Evolutionary conservation across 805 yeast species (phyloP).

Genomic region (Saturnispora silvae): DNA sequence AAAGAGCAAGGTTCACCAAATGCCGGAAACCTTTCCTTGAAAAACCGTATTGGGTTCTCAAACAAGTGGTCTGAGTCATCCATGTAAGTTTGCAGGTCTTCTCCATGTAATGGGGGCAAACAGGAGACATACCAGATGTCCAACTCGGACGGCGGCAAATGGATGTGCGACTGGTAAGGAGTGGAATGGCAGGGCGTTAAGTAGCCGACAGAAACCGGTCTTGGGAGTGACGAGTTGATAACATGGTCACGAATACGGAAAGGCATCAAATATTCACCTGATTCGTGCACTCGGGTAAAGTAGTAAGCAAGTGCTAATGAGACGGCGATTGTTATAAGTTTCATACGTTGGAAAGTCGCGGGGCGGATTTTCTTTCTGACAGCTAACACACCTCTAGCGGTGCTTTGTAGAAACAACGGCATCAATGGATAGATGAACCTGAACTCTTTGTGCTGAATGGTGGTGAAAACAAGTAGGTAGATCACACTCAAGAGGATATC

Average conservation of each 20-base stretch:
- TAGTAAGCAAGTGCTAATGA: conserved; percentile 15
- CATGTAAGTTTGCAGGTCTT: conserved; percentile 36
- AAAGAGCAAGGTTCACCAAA: not conserved
- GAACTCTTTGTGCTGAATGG: conserved; percentile 78
- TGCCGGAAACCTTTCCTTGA: conserved; percentile 42
- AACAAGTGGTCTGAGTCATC: conserved; percentile 87
- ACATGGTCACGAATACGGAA: conserved; percentile 1
- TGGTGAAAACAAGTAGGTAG: conserved; percentile 49
- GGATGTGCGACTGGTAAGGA: conserved; percentile 84
- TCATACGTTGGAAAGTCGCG: conserved; percentile 7
- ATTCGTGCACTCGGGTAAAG: conserved; percentile 65
- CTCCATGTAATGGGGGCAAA: conserved; percentile 65
- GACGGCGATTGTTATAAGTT: conserved; percentile 6
- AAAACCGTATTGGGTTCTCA: conserved; percentile 48
- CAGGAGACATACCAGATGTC: conserved; percentile 77
- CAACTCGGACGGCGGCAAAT: conserved; percentile 35
- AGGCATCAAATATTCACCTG: conserved; percentile 54
- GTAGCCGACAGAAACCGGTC: conserved; percentile 55
- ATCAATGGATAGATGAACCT: conserved; percentile 79
- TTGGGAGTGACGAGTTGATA: not conserved
- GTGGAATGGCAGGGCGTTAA: conserved; percentile 96
- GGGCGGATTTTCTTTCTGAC: conserved; percentile 7
- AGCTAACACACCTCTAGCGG: conserved; percentile 31
- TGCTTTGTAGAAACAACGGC: conserved; percentile 53
- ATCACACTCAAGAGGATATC: conserved; percentile 21